Conservation (phyloP, 306 rosid genomes). For the Citrullus colocynthis region DNA sequence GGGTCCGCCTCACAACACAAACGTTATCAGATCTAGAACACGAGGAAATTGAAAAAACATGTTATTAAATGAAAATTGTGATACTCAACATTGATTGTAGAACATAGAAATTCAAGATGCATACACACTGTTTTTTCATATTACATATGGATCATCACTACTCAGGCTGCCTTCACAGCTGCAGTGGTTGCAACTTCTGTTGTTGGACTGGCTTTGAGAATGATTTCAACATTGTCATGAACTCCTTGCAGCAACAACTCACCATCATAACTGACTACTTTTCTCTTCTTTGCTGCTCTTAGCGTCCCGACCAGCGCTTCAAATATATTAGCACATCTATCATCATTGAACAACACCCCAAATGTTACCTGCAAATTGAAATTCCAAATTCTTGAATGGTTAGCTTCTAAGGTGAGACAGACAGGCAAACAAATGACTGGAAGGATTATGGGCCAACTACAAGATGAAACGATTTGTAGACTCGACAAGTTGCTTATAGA, state of each 20-base stretch:
- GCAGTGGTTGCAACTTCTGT: conserved; percentile 10
- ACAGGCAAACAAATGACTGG: too few species aligned
- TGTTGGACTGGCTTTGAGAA: conserved; percentile 41
- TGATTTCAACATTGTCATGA: conserved; percentile 82
- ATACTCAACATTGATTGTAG: background rate
- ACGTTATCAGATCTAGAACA: background rate
- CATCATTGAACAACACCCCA: conserved; percentile 73
- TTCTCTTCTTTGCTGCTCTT: conserved; percentile 77
- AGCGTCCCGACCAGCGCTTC: conserved; percentile 93
- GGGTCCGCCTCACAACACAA: too few species aligned
- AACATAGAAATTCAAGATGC: conserved; percentile 1
- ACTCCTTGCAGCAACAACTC: conserved; percentile 93
- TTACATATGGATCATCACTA: background rate
- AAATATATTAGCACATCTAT: conserved; percentile 75
- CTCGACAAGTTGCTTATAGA: too few species aligned
- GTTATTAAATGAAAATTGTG: background rate
- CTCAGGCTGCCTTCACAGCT: conserved; percentile 5
- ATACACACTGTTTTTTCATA: background rate
- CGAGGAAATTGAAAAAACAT: background rate
- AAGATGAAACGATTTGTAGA: too few species aligned
- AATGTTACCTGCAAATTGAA: conserved; percentile 58
- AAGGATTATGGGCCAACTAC: too few species aligned
- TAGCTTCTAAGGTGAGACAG: too few species aligned
- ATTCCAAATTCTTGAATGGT: background rate
- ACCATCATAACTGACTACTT: conserved; percentile 56